phyloP scores from a whole-genome alignment of 1,139 yeast genomes.

The Protomyces arabidopsidicola region DNA sequence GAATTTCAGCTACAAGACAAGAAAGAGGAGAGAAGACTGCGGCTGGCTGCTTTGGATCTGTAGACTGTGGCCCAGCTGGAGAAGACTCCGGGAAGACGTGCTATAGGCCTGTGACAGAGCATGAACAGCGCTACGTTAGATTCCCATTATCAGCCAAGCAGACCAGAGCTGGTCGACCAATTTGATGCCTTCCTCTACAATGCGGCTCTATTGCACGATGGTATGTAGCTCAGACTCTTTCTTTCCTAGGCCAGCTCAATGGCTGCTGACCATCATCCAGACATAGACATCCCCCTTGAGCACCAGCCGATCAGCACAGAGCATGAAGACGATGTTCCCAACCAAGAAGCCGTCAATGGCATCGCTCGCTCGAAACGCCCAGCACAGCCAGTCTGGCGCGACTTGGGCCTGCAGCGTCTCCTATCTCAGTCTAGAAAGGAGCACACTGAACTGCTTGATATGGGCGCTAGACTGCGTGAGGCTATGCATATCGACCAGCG shows the following conservation, averaged over 20 bases:
- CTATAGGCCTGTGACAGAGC: neutral
- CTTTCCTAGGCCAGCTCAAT: neutral
- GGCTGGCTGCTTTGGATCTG: too few species aligned
- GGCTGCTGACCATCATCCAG: neutral
- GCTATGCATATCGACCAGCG: neutral
- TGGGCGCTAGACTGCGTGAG: neutral
- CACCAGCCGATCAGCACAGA: conserved; percentile 39
- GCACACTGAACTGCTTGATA: neutral
- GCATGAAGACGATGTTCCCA: conserved; percentile 41
- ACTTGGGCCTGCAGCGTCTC: conserved; percentile 17
- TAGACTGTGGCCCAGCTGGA: neutral
- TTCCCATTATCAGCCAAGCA: conserved; percentile 1
- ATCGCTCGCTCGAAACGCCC: conserved; percentile 31
- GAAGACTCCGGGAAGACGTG: neutral
- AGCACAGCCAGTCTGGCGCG: conserved; percentile 30
- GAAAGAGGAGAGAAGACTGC: too few species aligned
- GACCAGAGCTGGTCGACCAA: conserved; percentile 23
- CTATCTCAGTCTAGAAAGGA: neutral
- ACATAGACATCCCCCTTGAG: conserved; percentile 38
- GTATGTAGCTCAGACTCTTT: neutral
- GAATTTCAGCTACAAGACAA: neutral
- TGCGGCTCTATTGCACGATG: conserved; percentile 38
- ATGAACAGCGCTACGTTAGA: neutral
- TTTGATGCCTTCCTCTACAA: conserved; percentile 18
- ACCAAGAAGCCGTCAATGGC: conserved; percentile 34